These are phyloP conservation scores for Penicillium mononematosum DNA, from an alignment of 495 filamentous ascomycete species.

Conservation along the genomic window DNA sequence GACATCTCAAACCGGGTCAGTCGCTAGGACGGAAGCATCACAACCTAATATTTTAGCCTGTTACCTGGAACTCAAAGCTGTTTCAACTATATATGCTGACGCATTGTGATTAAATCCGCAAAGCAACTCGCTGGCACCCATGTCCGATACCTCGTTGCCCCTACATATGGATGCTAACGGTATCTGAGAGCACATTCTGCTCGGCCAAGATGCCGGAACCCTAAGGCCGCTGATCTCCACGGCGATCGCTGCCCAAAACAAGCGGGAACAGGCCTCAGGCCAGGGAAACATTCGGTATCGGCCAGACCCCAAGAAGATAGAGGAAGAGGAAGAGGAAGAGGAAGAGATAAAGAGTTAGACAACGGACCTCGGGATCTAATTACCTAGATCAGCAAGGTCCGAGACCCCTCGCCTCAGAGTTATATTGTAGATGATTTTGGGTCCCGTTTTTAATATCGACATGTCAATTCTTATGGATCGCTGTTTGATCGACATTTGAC, in stretches of 20 bases:
- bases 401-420: neutral
- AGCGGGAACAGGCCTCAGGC: neutral
- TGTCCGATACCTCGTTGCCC: neutral
- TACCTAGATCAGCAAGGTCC: neutral
- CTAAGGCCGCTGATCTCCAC: neutral
- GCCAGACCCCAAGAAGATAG: neutral
- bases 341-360: neutral
- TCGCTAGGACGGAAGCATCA: neutral
- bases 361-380: constrained; percentile 3
- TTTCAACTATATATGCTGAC: neutral
- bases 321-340: neutral
- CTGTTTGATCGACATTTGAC: constrained; percentile 1
- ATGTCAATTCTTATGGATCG: neutral
- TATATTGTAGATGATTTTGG: neutral
- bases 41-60: neutral
- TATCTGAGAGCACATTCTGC: neutral
- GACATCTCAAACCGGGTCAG: neutral
- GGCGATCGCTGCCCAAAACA: neutral
- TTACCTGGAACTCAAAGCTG: neutral
- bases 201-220: neutral
- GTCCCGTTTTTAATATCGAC: neutral
- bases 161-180: neutral
- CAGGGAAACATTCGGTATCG: neutral
- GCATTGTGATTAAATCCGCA: neutral
- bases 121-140: neutral